A percentile compares a stretch with the other conserved stretches of the same genome.
Conservation (phyloP, 2,329 filamentous ascomycete species). For the Pseudonectria buxi region DNA sequence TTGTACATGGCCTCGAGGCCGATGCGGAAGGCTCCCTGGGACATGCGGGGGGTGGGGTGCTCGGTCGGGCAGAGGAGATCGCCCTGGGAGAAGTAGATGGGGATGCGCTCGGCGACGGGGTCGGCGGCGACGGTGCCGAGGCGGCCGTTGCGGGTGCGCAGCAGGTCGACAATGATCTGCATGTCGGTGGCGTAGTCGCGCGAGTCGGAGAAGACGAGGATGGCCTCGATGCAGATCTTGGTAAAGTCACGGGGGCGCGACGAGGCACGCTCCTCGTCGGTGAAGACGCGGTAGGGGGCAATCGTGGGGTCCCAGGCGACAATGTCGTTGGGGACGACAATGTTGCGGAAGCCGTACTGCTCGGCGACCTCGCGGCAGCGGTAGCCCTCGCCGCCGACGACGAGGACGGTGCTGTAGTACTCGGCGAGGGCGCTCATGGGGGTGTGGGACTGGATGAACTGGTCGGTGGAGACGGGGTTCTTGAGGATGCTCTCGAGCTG, state of each 20-base stretch:
- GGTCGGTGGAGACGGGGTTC: constrained; percentile 29
- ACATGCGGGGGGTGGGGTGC: constrained; percentile 74
- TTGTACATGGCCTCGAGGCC: constrained; percentile 72
- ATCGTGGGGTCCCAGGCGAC: constrained; percentile 63
- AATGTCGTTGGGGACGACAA: constrained; percentile 78
- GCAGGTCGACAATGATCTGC: constrained; percentile 70
- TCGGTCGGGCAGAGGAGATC: constrained; percentile 79
- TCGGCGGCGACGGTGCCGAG: constrained; percentile 56
- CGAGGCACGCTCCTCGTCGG: constrained; percentile 50
- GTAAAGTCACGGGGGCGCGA: constrained; percentile 66
- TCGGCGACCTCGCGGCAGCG: constrained; percentile 51
- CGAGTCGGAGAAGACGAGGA: constrained; percentile 88
- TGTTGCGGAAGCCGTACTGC: constrained; percentile 66
- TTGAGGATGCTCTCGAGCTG: constrained; percentile 54
- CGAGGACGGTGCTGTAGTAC: constrained; percentile 71
- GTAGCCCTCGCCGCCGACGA: constrained; percentile 69
- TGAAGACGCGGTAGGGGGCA: constrained; percentile 74
- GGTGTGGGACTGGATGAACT: constrained; percentile 73
- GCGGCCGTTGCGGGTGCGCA: constrained; percentile 68
- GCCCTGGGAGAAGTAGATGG: constrained; percentile 76
- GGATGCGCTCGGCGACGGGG: constrained; percentile 47
- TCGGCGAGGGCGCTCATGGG: constrained; percentile 70
- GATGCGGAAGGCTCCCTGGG: constrained; percentile 79
- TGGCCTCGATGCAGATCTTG: constrained; percentile 73
- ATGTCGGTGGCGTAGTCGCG: constrained; percentile 85